These are phyloP conservation scores for Pestalotiopsis sp. DNA, from an alignment of 2,329 filamentous ascomycete genomes.

Conservation along the genomic window DNA sequence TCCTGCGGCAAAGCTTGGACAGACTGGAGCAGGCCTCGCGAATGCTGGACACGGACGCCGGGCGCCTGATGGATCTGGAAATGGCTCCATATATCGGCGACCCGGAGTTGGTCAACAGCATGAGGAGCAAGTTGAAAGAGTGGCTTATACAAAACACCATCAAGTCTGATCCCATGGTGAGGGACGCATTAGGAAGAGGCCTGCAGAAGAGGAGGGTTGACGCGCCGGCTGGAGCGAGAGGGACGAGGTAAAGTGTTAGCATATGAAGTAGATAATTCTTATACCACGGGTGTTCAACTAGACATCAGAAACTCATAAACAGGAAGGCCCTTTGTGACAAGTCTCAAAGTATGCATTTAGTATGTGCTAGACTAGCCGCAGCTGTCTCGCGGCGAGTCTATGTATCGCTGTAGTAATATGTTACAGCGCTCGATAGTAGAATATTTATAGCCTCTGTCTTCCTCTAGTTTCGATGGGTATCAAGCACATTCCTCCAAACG, in stretches of 20 bases:
- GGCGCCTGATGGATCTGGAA: slow-evolving; percentile 74
- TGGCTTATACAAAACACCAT: slow-evolving; percentile 89
- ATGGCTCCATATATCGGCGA: slow-evolving; percentile 82
- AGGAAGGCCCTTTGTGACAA: neutral
- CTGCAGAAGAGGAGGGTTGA: slow-evolving; percentile 65
- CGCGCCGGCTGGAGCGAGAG: slow-evolving; percentile 64
- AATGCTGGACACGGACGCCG: slow-evolving; percentile 69
- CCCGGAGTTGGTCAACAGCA: slow-evolving; percentile 60
- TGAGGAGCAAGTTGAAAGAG: slow-evolving; percentile 77
- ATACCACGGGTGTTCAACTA: neutral
- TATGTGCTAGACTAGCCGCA: neutral
- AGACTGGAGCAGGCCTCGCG: slow-evolving; percentile 64
- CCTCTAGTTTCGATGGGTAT: slow-evolving; percentile 68
- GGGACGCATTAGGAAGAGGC: slow-evolving; percentile 73
- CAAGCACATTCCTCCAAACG: slow-evolving; percentile 61
- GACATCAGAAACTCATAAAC: neutral
- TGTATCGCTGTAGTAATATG: neutral
- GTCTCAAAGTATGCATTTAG: neutral
- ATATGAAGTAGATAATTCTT: neutral
- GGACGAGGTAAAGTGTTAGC: slow-evolving; percentile 40
- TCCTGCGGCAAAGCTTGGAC: slow-evolving; percentile 64
- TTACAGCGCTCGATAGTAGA: neutral
- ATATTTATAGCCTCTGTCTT: slow-evolving; percentile 53
- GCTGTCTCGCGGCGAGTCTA: neutral
- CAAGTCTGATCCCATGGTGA: slow-evolving; percentile 77